Evolutionary conservation across 768 basidiomycete species (phyloP).

Genomic region (Suillus discolor): DNA sequence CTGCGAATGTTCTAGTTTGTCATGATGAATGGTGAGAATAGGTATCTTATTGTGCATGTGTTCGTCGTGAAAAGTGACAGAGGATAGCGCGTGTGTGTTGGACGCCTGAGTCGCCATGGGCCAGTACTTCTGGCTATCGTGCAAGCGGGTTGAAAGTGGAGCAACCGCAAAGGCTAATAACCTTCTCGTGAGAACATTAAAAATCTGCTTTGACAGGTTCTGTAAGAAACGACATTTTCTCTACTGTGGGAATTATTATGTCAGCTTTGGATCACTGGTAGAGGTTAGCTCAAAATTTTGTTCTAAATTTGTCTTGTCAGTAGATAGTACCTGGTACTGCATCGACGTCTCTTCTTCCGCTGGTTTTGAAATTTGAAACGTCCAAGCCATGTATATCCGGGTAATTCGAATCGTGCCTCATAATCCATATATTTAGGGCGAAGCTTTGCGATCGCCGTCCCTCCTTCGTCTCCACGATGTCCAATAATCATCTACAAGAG

Average conservation of each 20-base stretch:
- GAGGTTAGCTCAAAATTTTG: no score
- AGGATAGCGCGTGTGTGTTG: neutral
- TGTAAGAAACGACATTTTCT: no score
- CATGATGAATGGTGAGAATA: neutral
- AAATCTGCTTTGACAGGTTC: no score
- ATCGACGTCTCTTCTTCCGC: no score
- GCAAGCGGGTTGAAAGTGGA: neutral
- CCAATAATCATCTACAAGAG: slow-evolving; percentile 21
- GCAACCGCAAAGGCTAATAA: neutral
- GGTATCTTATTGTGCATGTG: neutral
- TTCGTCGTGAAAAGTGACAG: neutral
- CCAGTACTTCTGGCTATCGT: neutral
- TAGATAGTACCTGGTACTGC: no score
- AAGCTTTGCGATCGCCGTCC: neutral
- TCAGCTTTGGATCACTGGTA: no score
- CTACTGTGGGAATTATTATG: no score
- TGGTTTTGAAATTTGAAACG: no score
- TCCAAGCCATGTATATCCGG: no score
- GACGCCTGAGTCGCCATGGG: neutral
- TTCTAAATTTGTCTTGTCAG: no score
- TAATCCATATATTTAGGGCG: neutral
- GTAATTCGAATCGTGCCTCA: no score
- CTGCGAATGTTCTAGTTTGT: neutral
- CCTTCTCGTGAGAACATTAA: neutral
- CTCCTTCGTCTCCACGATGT: slow-evolving; percentile 21